Evolutionary conservation across 2,329 filamentous ascomycete species (phyloP).

Genomic region (Tolypocladium ovalisporum): DNA sequence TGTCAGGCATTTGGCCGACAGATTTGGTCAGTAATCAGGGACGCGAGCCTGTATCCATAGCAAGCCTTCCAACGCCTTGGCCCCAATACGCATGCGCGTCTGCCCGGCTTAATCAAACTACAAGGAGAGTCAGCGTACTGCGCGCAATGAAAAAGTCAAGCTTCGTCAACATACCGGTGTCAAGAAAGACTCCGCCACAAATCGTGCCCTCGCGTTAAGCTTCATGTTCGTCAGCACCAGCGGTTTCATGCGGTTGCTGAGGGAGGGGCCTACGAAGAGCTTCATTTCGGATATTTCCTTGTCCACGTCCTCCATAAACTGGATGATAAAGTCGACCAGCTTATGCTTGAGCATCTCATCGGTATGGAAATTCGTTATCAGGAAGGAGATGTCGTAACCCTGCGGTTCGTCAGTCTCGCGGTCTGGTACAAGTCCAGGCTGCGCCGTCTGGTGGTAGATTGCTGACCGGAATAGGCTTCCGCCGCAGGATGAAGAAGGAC

Average conservation of each 20-base stretch:
- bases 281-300: slow-evolving; percentile 99
- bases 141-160: background rate
- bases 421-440: background rate
- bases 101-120: slow-evolving; percentile 22
- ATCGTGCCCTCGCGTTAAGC: slow-evolving; percentile 93
- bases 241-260: too few species aligned
- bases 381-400: slow-evolving; percentile 97
- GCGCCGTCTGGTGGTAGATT: too few species aligned
- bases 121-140: background rate
- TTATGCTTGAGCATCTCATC: slow-evolving; percentile 99
- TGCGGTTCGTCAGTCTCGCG: slow-evolving; percentile 22
- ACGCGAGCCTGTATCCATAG: background rate
- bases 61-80: background rate
- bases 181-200: slow-evolving; percentile 96
- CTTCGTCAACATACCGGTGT: slow-evolving; percentile 55
- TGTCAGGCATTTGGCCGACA: background rate
- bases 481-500: slow-evolving; percentile 89
- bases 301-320: slow-evolving; percentile 99
- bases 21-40: background rate
- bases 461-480: slow-evolving; percentile 85
- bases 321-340: slow-evolving; percentile 96
- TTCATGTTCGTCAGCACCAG: slow-evolving; percentile 25
- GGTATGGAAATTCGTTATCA: slow-evolving; percentile 98
- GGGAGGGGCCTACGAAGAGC: slow-evolving; percentile 64
- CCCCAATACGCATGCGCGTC: background rate